Evolutionary conservation across 345 rosid species (phyloP), one percentile per base, ranked within the genome.

Genomic region (Kandelia obovata): DNA sequence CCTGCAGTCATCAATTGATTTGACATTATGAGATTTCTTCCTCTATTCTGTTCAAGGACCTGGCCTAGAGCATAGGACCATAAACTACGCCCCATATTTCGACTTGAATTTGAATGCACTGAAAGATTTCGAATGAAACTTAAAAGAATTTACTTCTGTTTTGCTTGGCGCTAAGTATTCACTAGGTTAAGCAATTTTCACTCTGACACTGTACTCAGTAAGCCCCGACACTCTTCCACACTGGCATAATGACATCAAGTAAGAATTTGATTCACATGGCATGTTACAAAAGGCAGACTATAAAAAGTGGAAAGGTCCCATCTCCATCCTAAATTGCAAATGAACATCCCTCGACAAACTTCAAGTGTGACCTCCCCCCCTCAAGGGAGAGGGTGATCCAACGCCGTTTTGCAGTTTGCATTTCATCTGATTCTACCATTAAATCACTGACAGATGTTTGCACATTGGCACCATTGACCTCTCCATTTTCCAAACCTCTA

Each of bases 331-430:
- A 49, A n/a, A 37, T 72, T 64, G 76, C 73, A 70, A 68, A 65
- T 61, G 77, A 66, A 72, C 62, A 72, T 78, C 84, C 67, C 73
- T 66, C 1, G 76, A 71, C 70, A 23, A 55, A 73, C 64, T 55
- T 64, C 65, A 71, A 5, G 15, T 21, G 6, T 39, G n/a, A 37
- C 65, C 77, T 57, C 55, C 64, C 7, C 7, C 78, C 82, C 31
- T 78, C 86, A 20, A 11, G 27, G 11, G 70, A 51, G 34, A 78
- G 67, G 16, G 80, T 53, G 30, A 88, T 71, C 69, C 85, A 76
- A 30, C 65, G 81, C 79, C 92, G 80, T 78, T 93, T 93, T 5
- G 87, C 80, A 75, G 81, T 79, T 75, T 74, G 84, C 62, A 82
- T 71, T 69, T 77, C 96, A 10, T 53, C 58, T 7, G 58, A 53